These are phyloP conservation scores for Pseudocohnilembus persalinus DNA, from an alignment of 169 alveolate species.

Conservation along the genomic window DNA sequence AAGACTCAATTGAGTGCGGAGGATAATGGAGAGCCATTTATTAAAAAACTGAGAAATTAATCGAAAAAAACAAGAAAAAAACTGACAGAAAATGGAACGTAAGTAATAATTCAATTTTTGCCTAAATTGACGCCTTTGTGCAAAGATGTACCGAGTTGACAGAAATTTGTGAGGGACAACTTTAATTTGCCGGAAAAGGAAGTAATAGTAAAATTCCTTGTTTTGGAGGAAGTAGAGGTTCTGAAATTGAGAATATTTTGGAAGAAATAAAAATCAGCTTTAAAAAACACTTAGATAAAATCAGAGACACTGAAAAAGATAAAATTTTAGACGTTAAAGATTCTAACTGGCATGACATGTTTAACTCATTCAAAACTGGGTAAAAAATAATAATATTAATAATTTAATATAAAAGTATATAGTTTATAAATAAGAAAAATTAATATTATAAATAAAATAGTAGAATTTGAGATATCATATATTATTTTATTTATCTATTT, in stretches of 20 bases:
- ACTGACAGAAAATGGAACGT: slow-evolving; percentile 81
- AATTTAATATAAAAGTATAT: too few relatives aligned
- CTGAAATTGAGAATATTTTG: slow-evolving; percentile 84
- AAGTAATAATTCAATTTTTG: slow-evolving; percentile 91
- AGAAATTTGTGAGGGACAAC: slow-evolving; percentile 92
- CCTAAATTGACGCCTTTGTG: slow-evolving; percentile 95
- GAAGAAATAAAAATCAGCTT: slow-evolving; percentile 83
- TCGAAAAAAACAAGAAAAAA: slow-evolving; percentile 62
- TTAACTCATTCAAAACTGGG: slow-evolving; percentile 89
- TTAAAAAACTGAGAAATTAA: slow-evolving; percentile 71
- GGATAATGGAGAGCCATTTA: slow-evolving; percentile 89
- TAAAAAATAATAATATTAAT: too few relatives aligned
- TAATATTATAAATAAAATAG: too few relatives aligned
- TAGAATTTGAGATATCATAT: too few relatives aligned
- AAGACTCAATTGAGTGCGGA: slow-evolving; percentile 89
- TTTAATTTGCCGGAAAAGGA: slow-evolving; percentile 89
- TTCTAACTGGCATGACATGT: slow-evolving; percentile 94
- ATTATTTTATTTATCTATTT: too few relatives aligned
- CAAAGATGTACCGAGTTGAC: slow-evolving; percentile 92
- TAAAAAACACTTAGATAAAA: slow-evolving; percentile 78
- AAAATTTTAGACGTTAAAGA: slow-evolving; percentile 91
- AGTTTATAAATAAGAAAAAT: too few relatives aligned
- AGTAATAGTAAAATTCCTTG: slow-evolving; percentile 43
- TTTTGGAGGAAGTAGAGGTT: slow-evolving; percentile 82
- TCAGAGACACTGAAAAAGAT: slow-evolving; percentile 84